Percentiles rank a stretch among this genome's conserved stretches.
Evolutionary conservation across 306 rosid species (phyloP).

Genomic region (Astragalus glycyphyllos): DNA sequence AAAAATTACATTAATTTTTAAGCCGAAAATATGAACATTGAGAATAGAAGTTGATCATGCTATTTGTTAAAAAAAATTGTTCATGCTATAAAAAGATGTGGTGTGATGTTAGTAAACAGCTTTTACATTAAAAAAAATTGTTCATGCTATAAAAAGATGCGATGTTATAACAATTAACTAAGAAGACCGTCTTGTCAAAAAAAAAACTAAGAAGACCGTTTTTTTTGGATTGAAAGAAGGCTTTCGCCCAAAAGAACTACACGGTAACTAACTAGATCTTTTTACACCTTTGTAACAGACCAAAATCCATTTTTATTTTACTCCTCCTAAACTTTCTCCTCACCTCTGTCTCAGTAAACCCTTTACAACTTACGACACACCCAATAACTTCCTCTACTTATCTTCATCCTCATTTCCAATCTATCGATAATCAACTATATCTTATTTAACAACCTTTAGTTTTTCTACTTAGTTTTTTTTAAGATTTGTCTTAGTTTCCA

Average conservation of each 20-base stretch:
- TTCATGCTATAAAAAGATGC: too few species aligned
- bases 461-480: slow-evolving; percentile 38
- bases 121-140: too few species aligned
- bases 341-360: slow-evolving; percentile 42
- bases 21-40: too few species aligned
- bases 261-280: slow-evolving; percentile 1
- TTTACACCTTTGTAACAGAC: background rate
- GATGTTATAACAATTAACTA: background rate
- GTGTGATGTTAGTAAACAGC: too few species aligned
- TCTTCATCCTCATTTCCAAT: slow-evolving; percentile 53
- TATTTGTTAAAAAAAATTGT: too few species aligned
- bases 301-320: slow-evolving; percentile 35
- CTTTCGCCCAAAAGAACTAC: too few species aligned
- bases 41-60: too few species aligned
- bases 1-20: too few species aligned
- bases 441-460: slow-evolving; percentile 38
- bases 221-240: too few species aligned
- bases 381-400: slow-evolving; percentile 49
- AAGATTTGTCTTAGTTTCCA: slow-evolving; percentile 27
- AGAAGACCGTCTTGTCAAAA: too few species aligned
- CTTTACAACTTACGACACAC: slow-evolving; percentile 26
- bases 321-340: slow-evolving; percentile 48
- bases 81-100: too few species aligned
- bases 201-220: too few species aligned
- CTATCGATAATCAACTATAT: slow-evolving; percentile 47